Evolutionary conservation across 495 filamentous ascomycete species (phyloP), one percentile per base, ranked within the genome.

Genomic region (Echria macrotheca): DNA sequence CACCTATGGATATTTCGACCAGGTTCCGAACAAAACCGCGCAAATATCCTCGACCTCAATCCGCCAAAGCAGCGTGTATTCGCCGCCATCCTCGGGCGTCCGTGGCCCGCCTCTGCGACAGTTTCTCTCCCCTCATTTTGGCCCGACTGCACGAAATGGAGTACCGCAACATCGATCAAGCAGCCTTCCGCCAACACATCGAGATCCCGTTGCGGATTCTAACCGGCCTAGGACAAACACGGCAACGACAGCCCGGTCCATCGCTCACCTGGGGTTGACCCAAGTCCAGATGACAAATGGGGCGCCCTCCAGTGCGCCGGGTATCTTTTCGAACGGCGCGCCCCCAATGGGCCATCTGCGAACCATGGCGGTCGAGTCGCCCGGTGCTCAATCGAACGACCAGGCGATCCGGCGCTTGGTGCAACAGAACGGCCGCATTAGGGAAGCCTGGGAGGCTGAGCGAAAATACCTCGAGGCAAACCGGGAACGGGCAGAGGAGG

Each of bases 381-480:
- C 40, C n/a, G 52, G 38, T 36, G 47, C 64, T 2, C 53, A 62
- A 14, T 47, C 61, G 19, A 47, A 64, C 2, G 42, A 44, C 21
- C 52, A 50, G 19, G 59, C 69, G 45, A 56, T 75, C 31, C 67
- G 61, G 9, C 69, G 69, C 7, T 58, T 68, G 31, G 55, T 69
- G 10, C 63, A 69, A n/a, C 67, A 75, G 44, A 71, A 64, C 37
- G 50, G 55, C 11, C 59, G 58, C 28, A 60, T 73, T 32, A 43
- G 60, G 17, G 70, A 73, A 39, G 63, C 61, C n/a, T 73, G 69
- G 70, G 68, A 68, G 52, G 63, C 64, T 8, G 72, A 75, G 58
- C 68, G 72, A 15, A 67, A 66, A 15, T 62, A 68, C 38, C 49
- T 73, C 31, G 70, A 73, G 47, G 70, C 69, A 5, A 71, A 65